These are phyloP conservation scores for Ophiostoma fasciatum DNA, from an alignment of 2,329 filamentous ascomycete genomes.

Conservation along the genomic window DNA sequence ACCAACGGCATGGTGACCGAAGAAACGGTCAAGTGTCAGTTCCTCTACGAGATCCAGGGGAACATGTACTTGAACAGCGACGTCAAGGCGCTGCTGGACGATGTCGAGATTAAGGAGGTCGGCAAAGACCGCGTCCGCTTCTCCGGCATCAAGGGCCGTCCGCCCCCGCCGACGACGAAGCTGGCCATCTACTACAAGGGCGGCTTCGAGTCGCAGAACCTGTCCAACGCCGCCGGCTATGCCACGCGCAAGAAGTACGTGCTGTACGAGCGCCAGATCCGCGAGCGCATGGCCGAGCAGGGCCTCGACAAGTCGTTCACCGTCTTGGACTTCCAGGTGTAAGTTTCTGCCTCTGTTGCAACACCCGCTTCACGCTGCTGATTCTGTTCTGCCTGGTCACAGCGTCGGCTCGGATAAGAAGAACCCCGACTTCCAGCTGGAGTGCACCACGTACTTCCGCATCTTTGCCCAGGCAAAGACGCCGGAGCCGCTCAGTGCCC, in stretches of 20 bases:
- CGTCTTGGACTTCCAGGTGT: conserved; percentile 34
- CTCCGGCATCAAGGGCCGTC: conserved; percentile 24
- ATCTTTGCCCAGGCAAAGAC: conserved; percentile 26
- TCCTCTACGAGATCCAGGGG: conserved; percentile 12
- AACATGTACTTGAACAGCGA: conserved; percentile 33
- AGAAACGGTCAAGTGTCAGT: conserved; percentile 7
- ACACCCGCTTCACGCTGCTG: background rate
- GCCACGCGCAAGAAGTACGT: conserved; percentile 32
- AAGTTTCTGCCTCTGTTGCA: conserved; percentile 18
- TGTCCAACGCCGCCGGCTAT: conserved; percentile 32
- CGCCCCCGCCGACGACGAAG: conserved; percentile 36
- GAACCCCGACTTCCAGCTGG: conserved; percentile 24
- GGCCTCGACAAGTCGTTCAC: conserved; percentile 26
- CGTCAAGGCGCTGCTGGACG: conserved; percentile 25
- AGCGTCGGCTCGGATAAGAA: conserved; percentile 1
- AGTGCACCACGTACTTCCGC: conserved; percentile 29
- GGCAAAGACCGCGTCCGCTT: conserved; percentile 24
- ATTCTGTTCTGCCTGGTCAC: no score
- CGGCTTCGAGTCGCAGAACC: conserved; percentile 30
- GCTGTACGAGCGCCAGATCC: conserved; percentile 31
- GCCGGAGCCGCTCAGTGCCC: conserved; percentile 14
- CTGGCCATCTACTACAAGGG: conserved; percentile 34
- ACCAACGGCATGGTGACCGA: conserved; percentile 23
- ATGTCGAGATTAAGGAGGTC: conserved; percentile 21
- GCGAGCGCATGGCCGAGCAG: conserved; percentile 13